Evolutionary conservation across 2,329 filamentous ascomycete genomes (phyloP).

Genomic region (Paecilomyces sp.): DNA sequence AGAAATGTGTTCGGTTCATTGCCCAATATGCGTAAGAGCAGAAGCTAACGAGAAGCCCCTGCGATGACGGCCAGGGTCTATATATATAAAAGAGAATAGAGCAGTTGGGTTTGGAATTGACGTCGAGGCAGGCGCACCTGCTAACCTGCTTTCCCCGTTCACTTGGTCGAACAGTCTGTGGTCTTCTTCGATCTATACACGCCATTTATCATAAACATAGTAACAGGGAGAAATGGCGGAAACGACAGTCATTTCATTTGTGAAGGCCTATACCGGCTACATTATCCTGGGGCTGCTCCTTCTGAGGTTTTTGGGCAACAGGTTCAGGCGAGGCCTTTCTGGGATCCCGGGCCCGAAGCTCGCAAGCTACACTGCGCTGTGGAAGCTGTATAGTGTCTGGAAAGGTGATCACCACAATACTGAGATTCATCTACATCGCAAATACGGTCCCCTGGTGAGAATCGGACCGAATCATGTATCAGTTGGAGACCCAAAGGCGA

Average conservation of each 20-base stretch:
- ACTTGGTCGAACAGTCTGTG: background rate
- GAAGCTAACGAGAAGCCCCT: background rate
- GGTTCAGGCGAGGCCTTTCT: slow-evolving; percentile 2
- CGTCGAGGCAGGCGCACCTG: background rate
- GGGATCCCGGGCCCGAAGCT: slow-evolving; percentile 8
- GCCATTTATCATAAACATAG: background rate
- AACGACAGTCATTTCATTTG: background rate
- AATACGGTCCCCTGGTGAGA: slow-evolving; percentile 25
- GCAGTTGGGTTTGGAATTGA: background rate
- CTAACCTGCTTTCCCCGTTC: background rate
- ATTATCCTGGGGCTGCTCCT: background rate
- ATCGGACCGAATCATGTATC: slow-evolving; percentile 44
- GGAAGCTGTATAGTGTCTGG: slow-evolving; percentile 13
- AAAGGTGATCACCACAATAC: slow-evolving; percentile 10
- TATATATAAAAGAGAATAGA: background rate
- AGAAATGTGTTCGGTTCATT: background rate
- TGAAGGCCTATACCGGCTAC: background rate
- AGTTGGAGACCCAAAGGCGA: slow-evolving; percentile 64
- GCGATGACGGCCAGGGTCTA: background rate
- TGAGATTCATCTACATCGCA: slow-evolving; percentile 18
- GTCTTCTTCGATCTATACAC: background rate
- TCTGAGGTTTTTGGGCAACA: slow-evolving; percentile 7
- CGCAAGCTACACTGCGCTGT: slow-evolving; percentile 9
- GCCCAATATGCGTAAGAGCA: background rate
- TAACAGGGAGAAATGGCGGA: background rate